Evolutionary conservation across 345 rosid species (phyloP), one percentile per base, ranked within the genome.

Genomic region (Eucalyptus leucophloia): DNA sequence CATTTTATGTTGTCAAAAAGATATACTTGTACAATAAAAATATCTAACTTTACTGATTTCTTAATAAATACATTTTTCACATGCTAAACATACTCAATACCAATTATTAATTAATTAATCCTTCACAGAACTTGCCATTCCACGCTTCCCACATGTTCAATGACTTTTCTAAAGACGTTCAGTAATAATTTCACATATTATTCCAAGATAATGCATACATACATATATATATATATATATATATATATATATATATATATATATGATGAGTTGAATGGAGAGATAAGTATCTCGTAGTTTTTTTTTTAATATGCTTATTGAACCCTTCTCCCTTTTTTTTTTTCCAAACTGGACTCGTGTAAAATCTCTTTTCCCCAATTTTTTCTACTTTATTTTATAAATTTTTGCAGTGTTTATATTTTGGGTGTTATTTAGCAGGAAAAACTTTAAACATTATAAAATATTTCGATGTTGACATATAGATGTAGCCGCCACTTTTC

Each of bases 1-100:
- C 1, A 14, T 14, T 0, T 0, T n/a, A 4, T 65, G 77, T 17
- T 0, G 30, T 62, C 0, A 62, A 62, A 60, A 62, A 13, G 18
- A 13, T 62, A 30, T 28, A 0, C 7, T 15, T 7, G 9, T 4
- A 65, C 77, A 65, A 65, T 0, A 65, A 65, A 62, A 30, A 65
- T 6, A 65, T 65, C 37, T n/a, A n/a, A 65, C 37, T 0, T 16
- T 9, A 14, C 0, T 15, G 77, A 4, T n/a, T 65, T n/a, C 21
- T 1, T 7, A n/a, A 14, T 15, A 65, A n/a, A n/a, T n/a, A 65
- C 30, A 4, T n/a, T n/a, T 30, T 65, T 65, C 37, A 7, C n/a
- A 65, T 15, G 21, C 3, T n/a, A 30, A 65, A 65, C 37, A n/a
- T 15, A 1, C 77, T n/a, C 3, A 0, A 65, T 3, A 15, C 37